Conservation (phyloP, 176 grass and related monocot genomes). For the Calamus simplicifolius region DNA sequence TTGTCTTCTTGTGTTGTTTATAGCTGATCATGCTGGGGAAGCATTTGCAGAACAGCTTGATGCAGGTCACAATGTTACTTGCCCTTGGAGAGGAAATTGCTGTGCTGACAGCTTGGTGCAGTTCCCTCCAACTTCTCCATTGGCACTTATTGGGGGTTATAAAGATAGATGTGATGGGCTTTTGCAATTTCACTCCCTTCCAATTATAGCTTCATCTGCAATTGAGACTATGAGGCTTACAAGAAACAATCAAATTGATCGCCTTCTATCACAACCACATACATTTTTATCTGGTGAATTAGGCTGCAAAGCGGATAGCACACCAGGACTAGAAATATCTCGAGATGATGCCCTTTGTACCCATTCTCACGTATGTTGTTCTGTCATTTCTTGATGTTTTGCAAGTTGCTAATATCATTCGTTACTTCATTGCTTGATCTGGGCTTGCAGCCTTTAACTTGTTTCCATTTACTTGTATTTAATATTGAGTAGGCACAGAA, state of each 20-base stretch:
- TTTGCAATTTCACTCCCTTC: conserved; percentile 74
- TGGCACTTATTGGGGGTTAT: conserved; percentile 74
- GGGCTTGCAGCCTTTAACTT: not conserved
- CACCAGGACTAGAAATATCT: conserved; percentile 36
- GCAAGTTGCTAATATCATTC: not conserved
- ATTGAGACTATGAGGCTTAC: conserved; percentile 76
- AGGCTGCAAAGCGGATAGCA: conserved; percentile 61
- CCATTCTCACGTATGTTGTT: conserved; percentile 57
- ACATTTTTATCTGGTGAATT: conserved; percentile 63
- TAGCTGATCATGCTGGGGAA: conserved; percentile 69
- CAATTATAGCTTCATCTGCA: conserved; percentile 71
- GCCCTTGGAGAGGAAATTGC: conserved; percentile 90
- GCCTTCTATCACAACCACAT: conserved; percentile 54
- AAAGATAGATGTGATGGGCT: conserved; percentile 93
- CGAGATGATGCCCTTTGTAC: conserved; percentile 45
- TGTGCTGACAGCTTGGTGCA: conserved; percentile 88
- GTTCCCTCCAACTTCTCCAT: conserved; percentile 57
- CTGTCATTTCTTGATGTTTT: conserved; percentile 5
- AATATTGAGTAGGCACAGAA: conserved; percentile 63
- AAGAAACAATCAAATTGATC: conserved; percentile 55
- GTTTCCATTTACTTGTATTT: conserved; percentile 22
- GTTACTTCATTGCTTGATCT: conserved; percentile 8
- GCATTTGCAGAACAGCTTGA: conserved; percentile 70
- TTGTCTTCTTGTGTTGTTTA: conserved; percentile 24
- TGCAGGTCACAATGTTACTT: conserved; percentile 51